phyloP scores from a whole-genome alignment of 805 yeast species.

The Candida tallmaniae region DNA sequence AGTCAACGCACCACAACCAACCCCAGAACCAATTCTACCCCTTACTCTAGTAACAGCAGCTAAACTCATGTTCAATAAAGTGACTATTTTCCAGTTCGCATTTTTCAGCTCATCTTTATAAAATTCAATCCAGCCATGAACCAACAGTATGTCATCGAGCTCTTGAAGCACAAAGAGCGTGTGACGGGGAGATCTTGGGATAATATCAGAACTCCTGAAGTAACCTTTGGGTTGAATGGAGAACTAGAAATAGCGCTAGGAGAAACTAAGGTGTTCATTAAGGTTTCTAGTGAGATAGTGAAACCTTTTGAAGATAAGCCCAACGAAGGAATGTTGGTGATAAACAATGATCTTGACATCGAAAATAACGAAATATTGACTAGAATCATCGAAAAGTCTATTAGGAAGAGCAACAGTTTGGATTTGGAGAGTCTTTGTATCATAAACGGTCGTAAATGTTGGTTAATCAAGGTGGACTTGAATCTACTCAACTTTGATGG shows the following conservation, averaged over 20 bases:
- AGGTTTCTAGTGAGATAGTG: conserved; percentile 70
- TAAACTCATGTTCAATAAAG: no score
- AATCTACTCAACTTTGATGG: conserved; percentile 91
- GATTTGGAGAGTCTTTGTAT: conserved; percentile 90
- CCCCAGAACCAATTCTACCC: no score
- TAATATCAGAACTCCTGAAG: conserved; percentile 62
- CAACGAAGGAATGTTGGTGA: conserved; percentile 83
- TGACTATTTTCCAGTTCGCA: no score
- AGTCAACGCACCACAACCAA: no score
- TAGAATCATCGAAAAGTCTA: conserved; percentile 85
- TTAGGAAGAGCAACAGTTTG: conserved; percentile 83
- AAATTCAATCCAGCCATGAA: conserved; percentile 9
- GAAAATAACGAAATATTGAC: conserved; percentile 70
- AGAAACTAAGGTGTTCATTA: conserved; percentile 60
- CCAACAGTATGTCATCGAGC: conserved; percentile 55
- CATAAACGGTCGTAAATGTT: conserved; percentile 84
- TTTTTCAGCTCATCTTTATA: no score
- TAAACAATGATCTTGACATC: conserved; percentile 81
- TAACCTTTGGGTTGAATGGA: conserved; percentile 44
- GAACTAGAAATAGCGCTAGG: conserved; percentile 78
- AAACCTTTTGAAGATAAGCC: conserved; percentile 89
- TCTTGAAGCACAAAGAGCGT: conserved; percentile 59
- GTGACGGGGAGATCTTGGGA: conserved; percentile 64
- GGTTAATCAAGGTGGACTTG: conserved; percentile 88
- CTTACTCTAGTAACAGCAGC: no score